These are phyloP conservation scores for Arthrobotrys conoides DNA, from an alignment of 2,329 filamentous ascomycete species.

Conservation along the genomic window DNA sequence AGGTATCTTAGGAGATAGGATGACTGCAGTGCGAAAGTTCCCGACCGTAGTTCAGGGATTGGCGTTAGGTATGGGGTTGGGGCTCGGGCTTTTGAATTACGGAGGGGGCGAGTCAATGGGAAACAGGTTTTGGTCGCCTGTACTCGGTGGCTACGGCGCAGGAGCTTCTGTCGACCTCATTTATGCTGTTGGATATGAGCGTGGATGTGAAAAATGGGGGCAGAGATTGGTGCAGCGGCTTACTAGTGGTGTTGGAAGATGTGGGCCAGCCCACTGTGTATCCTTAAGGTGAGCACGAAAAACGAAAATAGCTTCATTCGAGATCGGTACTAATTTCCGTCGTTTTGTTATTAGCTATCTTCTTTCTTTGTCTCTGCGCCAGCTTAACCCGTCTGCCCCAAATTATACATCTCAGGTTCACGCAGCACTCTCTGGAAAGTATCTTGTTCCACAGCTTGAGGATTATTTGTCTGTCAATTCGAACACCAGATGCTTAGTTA, in stretches of 20 bases:
- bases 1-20: constrained; percentile 56
- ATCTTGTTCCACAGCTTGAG: constrained; percentile 57
- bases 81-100: constrained; percentile 53
- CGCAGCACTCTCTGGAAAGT: constrained; percentile 58
- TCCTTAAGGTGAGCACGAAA: constrained; percentile 47
- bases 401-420: constrained; percentile 59
- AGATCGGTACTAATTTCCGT: constrained; percentile 2
- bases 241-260: constrained; percentile 53
- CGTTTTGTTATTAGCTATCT: constrained; percentile 37
- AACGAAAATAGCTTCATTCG: not conserved
- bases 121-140: constrained; percentile 56
- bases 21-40: constrained; percentile 58
- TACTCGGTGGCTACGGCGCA: constrained; percentile 47
- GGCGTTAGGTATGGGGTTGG: constrained; percentile 57
- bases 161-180: constrained; percentile 54
- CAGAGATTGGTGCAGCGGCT: constrained; percentile 48
- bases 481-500: constrained; percentile 46
- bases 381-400: constrained; percentile 51
- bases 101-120: constrained; percentile 51
- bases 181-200: constrained; percentile 54
- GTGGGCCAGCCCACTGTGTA: constrained; percentile 52
- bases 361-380: constrained; percentile 50
- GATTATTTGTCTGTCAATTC: constrained; percentile 58
- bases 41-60: constrained; percentile 57
- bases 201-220: constrained; percentile 60